Conservation (phyloP, 352 stramenopile species). For the Blastocystis sp. region DNA sequence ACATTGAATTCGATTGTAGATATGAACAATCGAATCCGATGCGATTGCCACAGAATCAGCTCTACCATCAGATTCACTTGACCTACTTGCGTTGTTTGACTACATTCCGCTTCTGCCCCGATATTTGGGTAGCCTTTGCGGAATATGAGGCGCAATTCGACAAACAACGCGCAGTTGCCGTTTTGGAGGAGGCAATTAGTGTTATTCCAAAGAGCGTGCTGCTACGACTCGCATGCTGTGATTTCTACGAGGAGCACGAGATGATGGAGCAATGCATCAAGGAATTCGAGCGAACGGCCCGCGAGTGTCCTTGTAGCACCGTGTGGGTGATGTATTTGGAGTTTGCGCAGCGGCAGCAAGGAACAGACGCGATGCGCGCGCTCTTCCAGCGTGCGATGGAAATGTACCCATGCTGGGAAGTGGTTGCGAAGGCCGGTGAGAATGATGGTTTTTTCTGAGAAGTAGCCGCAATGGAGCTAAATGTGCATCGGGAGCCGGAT, state of each 20-base stretch:
- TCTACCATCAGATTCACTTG: slow-evolving; percentile 46
- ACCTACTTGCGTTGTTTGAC: slow-evolving; percentile 34
- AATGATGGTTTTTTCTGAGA: neutral
- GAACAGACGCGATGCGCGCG: neutral
- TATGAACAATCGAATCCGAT: slow-evolving; percentile 42
- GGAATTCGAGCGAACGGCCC: neutral
- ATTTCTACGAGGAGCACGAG: slow-evolving; percentile 22
- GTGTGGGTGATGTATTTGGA: slow-evolving; percentile 20
- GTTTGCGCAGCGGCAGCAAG: neutral
- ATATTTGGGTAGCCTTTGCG: slow-evolving; percentile 33
- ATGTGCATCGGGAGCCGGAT: neutral
- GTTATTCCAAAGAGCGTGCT: slow-evolving; percentile 13
- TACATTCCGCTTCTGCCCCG: slow-evolving; percentile 21
- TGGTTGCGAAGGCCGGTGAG: neutral
- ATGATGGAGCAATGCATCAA: neutral
- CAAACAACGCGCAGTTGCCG: neutral
- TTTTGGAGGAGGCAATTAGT: neutral
- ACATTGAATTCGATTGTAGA: neutral
- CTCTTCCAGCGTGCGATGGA: neutral
- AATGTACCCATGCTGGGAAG: neutral
- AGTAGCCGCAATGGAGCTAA: neutral
- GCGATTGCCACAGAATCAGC: neutral
- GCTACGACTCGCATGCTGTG: slow-evolving; percentile 20
- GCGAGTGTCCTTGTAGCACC: neutral
- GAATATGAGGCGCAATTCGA: slow-evolving; percentile 15